These are phyloP conservation scores for Nitzschia sp. DNA, from an alignment of 108 stramenopile genomes.

Conservation along the genomic window DNA sequence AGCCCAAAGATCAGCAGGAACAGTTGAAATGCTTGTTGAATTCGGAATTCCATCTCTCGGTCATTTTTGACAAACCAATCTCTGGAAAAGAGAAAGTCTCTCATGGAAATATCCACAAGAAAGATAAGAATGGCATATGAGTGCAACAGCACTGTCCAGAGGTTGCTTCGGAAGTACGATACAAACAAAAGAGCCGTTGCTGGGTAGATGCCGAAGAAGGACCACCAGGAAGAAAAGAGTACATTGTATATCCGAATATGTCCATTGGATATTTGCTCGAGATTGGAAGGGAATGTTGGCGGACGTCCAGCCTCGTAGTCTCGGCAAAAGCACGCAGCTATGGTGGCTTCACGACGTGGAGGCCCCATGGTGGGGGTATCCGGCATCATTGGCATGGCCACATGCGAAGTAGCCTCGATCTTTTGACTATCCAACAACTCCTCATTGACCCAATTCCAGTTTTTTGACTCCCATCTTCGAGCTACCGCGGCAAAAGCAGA, in stretches of 20 bases:
- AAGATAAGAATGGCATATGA: constrained; percentile 11
- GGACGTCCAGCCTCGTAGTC: constrained; percentile 41
- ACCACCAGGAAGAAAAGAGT: constrained; percentile 17
- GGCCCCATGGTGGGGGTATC: neutral
- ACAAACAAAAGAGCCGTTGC: constrained; percentile 39
- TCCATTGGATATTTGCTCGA: constrained; percentile 15
- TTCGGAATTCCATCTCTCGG: constrained; percentile 3
- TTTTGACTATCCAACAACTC: neutral
- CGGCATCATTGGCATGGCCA: neutral
- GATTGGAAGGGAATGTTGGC: constrained; percentile 26
- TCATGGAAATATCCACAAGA: constrained; percentile 19
- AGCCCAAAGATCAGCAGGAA: constrained; percentile 22
- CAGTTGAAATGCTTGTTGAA: constrained; percentile 16
- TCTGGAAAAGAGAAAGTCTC: neutral
- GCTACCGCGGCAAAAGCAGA: too few relatives aligned
- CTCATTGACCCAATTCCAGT: neutral
- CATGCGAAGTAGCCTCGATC: neutral
- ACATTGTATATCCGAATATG: constrained; percentile 30
- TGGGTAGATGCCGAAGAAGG: constrained; percentile 3
- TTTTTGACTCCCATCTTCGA: too few relatives aligned
- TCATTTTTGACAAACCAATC: neutral
- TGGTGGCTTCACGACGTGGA: constrained; percentile 11
- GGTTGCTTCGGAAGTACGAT: neutral
- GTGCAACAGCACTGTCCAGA: constrained; percentile 19
- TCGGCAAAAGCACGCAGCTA: constrained; percentile 35